Conservation (phyloP, 805 yeast species). For the Osmozyma mogii region DNA sequence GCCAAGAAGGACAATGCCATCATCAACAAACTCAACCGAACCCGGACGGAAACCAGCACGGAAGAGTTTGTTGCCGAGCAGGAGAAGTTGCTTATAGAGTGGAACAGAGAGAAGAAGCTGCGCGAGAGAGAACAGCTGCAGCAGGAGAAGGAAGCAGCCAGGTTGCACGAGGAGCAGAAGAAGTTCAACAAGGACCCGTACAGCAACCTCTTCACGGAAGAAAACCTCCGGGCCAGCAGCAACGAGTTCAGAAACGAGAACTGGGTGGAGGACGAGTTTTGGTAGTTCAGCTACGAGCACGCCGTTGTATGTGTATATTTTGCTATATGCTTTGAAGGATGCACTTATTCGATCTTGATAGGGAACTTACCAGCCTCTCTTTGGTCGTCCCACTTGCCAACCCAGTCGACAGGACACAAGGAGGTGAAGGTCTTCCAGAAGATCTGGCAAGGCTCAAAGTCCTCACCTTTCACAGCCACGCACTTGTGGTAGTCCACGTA, state of each 20-base stretch:
- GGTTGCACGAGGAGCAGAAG: constrained; percentile 31
- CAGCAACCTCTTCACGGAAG: constrained; percentile 43
- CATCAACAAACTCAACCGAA: constrained; percentile 56
- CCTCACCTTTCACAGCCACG: constrained; percentile 94
- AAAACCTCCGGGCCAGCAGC: constrained; percentile 33
- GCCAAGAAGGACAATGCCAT: constrained; percentile 50
- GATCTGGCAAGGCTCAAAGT: constrained; percentile 93
- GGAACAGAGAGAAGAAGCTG: constrained; percentile 33
- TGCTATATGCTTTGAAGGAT: no score
- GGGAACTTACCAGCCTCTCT: constrained; percentile 50
- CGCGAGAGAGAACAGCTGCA: constrained; percentile 23
- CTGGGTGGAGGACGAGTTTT: constrained; percentile 48
- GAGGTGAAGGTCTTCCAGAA: constrained; percentile 88
- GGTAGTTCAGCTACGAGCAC: constrained; percentile 7
- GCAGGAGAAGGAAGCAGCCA: constrained; percentile 25
- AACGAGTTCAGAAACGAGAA: constrained; percentile 44
- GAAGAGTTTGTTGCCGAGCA: constrained; percentile 34
- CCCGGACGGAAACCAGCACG: constrained; percentile 48
- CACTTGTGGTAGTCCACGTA: constrained; percentile 98
- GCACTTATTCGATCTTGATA: constrained; percentile 26
- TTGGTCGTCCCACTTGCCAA: constrained; percentile 83
- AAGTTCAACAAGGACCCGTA: constrained; percentile 24
- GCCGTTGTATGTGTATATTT: no score
- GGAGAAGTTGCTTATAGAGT: constrained; percentile 19
- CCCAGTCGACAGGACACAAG: constrained; percentile 79